phyloP scores from a whole-genome alignment of 179 eudicot genomes.

The Silene vulgaris region DNA sequence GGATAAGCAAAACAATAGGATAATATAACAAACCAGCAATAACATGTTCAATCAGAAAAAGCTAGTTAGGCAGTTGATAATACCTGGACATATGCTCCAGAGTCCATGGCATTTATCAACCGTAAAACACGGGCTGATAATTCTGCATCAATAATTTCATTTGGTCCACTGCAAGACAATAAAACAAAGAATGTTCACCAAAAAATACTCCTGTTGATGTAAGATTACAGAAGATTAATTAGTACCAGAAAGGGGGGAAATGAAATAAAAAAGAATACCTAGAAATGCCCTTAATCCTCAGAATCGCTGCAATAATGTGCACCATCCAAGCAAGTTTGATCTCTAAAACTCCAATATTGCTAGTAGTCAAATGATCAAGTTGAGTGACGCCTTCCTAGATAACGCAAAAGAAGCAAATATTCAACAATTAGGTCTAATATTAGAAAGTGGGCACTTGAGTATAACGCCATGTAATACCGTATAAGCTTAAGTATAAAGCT shows the following conservation, averaged over 20 bases:
- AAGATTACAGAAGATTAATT: not conserved
- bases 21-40: slow-evolving; percentile 3
- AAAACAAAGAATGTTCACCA: slow-evolving; percentile 3
- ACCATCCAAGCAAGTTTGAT: slow-evolving; percentile 87
- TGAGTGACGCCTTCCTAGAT: slow-evolving; percentile 50
- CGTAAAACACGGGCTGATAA: slow-evolving; percentile 82
- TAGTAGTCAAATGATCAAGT: slow-evolving; percentile 37
- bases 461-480: slow-evolving; percentile 36
- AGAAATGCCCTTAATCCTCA: slow-evolving; percentile 53
- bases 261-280: slow-evolving; percentile 38
- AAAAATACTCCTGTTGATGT: not conserved
- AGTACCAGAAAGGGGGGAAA: not conserved
- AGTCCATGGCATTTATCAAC: slow-evolving; percentile 67
- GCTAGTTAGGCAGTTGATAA: not conserved
- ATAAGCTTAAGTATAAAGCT: slow-evolving; percentile 24
- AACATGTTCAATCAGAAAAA: not conserved
- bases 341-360: slow-evolving; percentile 51
- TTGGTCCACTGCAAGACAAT: slow-evolving; percentile 46
- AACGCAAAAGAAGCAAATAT: slow-evolving; percentile 14
- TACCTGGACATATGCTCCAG: slow-evolving; percentile 67
- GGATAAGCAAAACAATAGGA: not conserved
- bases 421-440: not conserved
- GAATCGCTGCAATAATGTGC: slow-evolving; percentile 66
- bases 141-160: slow-evolving; percentile 81
- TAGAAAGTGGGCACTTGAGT: not conserved